Percentiles rank a stretch among this genome's conserved stretches.
phyloP scores from a whole-genome alignment of 139 green algal species.

The Picochlorum sp. region DNA sequence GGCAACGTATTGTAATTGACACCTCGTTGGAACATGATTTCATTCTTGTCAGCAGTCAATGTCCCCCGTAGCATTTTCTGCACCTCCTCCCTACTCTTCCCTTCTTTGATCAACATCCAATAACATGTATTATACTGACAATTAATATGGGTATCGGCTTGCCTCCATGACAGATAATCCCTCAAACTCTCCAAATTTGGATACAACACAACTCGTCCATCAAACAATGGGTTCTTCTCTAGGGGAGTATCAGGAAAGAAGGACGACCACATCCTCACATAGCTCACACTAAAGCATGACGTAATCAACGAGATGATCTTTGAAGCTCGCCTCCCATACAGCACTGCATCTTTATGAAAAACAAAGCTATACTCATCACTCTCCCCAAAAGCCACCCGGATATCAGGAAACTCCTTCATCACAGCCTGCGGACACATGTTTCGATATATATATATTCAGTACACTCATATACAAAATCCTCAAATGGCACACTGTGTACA shows the following conservation, averaged over 20 bases:
- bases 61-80: slow-evolving; percentile 67
- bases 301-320: slow-evolving; percentile 81
- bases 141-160: slow-evolving; percentile 93
- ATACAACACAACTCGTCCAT: slow-evolving; percentile 82
- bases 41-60: slow-evolving; percentile 77
- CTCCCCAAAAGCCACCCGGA: slow-evolving; percentile 70
- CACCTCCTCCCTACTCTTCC: slow-evolving; percentile 45
- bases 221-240: slow-evolving; percentile 70
- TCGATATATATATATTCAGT: not conserved
- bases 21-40: slow-evolving; percentile 70
- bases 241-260: slow-evolving; percentile 49
- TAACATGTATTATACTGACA: slow-evolving; percentile 97
- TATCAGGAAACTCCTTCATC: slow-evolving; percentile 61
- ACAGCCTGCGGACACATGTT: slow-evolving; percentile 34
- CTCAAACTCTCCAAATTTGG: slow-evolving; percentile 50
- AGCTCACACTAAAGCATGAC: slow-evolving; percentile 78
- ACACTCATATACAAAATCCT: not conserved
- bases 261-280: slow-evolving; percentile 64
- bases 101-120: slow-evolving; percentile 75
- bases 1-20: slow-evolving; percentile 89
- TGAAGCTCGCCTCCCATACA: slow-evolving; percentile 62
- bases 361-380: slow-evolving; percentile 90
- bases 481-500: not conserved
- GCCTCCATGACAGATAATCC: slow-evolving; percentile 90
- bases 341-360: slow-evolving; percentile 39